A percentile compares a stretch with the other conserved stretches of the same genome.
phyloP scores from a whole-genome alignment of 2,329 filamentous ascomycete species.

The Fusarium stilboides region DNA sequence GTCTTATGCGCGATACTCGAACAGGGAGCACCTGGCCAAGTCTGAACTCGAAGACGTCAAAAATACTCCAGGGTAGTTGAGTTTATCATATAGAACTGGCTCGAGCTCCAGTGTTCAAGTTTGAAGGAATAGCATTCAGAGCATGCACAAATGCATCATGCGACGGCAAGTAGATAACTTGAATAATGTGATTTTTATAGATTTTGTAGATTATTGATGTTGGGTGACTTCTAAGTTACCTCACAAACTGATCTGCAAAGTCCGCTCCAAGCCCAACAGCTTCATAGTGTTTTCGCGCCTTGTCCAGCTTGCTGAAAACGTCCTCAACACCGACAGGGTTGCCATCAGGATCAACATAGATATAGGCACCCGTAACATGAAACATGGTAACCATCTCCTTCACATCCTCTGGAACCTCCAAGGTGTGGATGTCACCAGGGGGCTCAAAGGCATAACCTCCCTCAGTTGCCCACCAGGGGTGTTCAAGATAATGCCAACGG shows the following conservation, averaged over 20 bases:
- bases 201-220: too few relatives aligned
- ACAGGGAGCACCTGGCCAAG: conserved; percentile 9
- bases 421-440: conserved; percentile 54
- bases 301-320: conserved; percentile 10
- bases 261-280: background rate
- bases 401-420: background rate
- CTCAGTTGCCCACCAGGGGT: conserved; percentile 55
- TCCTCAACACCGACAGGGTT: conserved; percentile 2
- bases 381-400: conserved; percentile 6
- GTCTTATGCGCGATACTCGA: conserved; percentile 49
- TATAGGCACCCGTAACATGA: background rate
- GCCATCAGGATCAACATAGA: conserved; percentile 3
- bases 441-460: conserved; percentile 56
- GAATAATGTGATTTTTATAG: too few relatives aligned
- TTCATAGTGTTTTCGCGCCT: background rate
- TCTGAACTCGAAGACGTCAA: too few relatives aligned
- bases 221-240: background rate
- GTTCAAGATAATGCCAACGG: conserved; percentile 56
- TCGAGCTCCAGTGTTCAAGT: too few relatives aligned
- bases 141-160: too few relatives aligned
- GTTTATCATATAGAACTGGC: too few relatives aligned
- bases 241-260: background rate
- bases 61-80: too few relatives aligned
- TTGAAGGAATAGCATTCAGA: too few relatives aligned
- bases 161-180: too few relatives aligned